These are phyloP conservation scores for Colletotrichum orbiculare DNA, from an alignment of 2,329 filamentous ascomycete genomes.

Conservation along the genomic window DNA sequence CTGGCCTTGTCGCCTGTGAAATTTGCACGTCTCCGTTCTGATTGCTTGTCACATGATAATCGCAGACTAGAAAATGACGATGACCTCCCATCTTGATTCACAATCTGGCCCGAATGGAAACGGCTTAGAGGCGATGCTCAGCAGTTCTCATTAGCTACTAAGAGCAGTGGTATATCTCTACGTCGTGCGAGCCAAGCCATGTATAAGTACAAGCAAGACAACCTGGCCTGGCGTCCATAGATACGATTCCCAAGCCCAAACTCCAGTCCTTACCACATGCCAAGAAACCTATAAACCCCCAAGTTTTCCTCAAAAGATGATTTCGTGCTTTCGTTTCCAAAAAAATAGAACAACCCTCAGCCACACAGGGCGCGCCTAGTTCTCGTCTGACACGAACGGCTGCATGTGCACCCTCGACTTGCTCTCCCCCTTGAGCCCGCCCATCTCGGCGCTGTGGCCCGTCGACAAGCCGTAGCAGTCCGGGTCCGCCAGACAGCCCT, in stretches of 20 bases:
- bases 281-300: not conserved
- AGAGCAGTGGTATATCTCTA: constrained; percentile 28
- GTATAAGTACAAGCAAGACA: not conserved
- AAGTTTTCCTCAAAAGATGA: not conserved
- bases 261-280: constrained; percentile 20
- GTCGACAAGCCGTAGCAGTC: constrained; percentile 33
- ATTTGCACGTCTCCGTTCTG: too few species aligned
- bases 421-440: constrained; percentile 40
- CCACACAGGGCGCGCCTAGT: not conserved
- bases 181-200: constrained; percentile 1
- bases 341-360: not conserved
- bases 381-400: not conserved
- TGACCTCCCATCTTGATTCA: too few species aligned
- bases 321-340: not conserved
- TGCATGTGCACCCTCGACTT: constrained; percentile 9
- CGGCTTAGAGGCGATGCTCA: not conserved
- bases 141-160: constrained; percentile 16
- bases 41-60: too few species aligned
- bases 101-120: not conserved
- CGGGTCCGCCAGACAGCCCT: constrained; percentile 43
- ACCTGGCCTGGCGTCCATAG: too few species aligned
- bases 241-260: constrained; percentile 5
- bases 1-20: too few species aligned
- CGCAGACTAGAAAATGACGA: too few species aligned
- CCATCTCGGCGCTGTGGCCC: constrained; percentile 42